Conservation (phyloP, 257 asterid genomes). For the Gynochthodes officinalis region DNA sequence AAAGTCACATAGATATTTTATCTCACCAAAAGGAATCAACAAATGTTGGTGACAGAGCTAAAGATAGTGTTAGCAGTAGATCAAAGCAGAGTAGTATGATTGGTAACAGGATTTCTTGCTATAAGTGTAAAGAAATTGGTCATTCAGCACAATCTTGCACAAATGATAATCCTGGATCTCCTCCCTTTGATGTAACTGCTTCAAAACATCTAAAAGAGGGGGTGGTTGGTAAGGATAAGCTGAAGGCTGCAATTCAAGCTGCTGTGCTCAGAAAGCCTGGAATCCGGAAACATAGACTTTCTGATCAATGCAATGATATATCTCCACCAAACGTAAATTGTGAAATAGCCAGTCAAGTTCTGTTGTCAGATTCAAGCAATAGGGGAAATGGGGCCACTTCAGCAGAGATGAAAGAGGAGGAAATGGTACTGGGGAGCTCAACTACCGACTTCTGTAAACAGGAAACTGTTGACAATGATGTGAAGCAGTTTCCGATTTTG, state of each 20-base stretch:
- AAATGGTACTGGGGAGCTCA: constrained; percentile 23
- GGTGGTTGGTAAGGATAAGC: constrained; percentile 41
- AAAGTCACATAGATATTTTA: constrained; percentile 44
- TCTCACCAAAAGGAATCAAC: constrained; percentile 44
- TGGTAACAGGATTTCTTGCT: constrained; percentile 25
- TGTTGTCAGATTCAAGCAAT: constrained; percentile 31
- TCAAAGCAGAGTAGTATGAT: constrained; percentile 30
- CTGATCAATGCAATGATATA: constrained; percentile 48
- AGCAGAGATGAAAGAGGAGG: constrained; percentile 46
- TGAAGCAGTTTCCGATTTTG: constrained; percentile 37
- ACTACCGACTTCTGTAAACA: constrained; percentile 38
- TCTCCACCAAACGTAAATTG: constrained; percentile 32
- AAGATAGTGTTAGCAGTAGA: constrained; percentile 57
- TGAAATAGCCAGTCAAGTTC: constrained; percentile 41
- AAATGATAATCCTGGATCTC: constrained; percentile 16
- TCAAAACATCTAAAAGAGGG: constrained; percentile 46
- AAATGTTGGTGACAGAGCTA: constrained; percentile 45
- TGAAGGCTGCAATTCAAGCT: constrained; percentile 87
- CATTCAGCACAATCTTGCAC: constrained; percentile 32
- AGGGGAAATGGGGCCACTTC: constrained; percentile 31
- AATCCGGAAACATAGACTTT: constrained; percentile 51
- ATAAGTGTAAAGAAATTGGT: constrained; percentile 35
- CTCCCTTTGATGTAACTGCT: constrained; percentile 30
- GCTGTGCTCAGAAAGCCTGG: constrained; percentile 82
- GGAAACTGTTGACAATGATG: constrained; percentile 26